Conservation (phyloP, 176 grass and related monocot genomes). For the Oryza officinalis region DNA sequence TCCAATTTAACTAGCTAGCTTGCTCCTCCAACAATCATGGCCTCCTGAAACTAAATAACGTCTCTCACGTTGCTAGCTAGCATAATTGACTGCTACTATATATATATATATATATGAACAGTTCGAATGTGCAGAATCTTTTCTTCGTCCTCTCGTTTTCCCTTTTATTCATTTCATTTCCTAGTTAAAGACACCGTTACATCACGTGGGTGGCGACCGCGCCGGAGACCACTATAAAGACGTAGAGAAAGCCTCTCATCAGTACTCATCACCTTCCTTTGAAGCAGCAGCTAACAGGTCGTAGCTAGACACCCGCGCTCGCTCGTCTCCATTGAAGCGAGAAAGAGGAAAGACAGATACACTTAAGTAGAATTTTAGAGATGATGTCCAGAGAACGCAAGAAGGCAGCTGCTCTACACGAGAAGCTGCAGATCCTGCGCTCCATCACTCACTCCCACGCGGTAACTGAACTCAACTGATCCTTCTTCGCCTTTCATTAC, state of each 20-base stretch:
- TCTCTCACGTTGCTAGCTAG: not conserved
- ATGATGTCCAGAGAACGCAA: slow-evolving; percentile 84
- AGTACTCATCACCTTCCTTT: not conserved
- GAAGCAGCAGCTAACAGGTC: not conserved
- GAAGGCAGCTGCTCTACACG: slow-evolving; percentile 61
- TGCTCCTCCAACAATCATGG: not conserved
- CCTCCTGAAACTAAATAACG: not conserved
- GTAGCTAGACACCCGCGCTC: not conserved
- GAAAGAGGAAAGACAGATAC: not conserved
- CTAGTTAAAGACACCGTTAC: not conserved
- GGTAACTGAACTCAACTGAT: slow-evolving; percentile 40
- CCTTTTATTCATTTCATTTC: slow-evolving; percentile 1
- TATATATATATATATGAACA: not conserved
- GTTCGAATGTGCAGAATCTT: not conserved
- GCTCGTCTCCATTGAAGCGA: not conserved
- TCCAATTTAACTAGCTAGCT: no score
- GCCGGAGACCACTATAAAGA: slow-evolving; percentile 10
- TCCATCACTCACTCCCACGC: slow-evolving; percentile 81
- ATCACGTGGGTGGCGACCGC: slow-evolving; percentile 23
- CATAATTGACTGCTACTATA: not conserved
- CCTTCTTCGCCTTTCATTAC: not conserved
- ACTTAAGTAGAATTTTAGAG: not conserved
- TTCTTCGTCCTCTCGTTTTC: not conserved
- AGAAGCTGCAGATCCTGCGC: slow-evolving; percentile 83
- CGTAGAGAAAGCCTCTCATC: not conserved